Evolutionary conservation across 441 rosid species (phyloP).

Genomic region (Erodium texanum): DNA sequence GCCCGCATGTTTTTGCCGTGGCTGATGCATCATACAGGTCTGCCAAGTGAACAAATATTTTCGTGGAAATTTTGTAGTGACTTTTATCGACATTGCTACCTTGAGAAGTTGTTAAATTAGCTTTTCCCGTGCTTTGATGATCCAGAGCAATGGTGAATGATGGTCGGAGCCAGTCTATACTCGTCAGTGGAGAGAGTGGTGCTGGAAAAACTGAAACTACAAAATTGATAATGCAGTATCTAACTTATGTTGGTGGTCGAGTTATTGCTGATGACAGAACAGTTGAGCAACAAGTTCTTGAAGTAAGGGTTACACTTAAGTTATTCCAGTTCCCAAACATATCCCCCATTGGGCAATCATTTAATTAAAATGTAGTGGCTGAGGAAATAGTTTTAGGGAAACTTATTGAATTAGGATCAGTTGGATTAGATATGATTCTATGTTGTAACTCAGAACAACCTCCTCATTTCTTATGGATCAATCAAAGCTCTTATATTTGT

Average conservation of each 20-base stretch:
- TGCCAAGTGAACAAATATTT: not conserved
- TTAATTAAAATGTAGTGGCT: too few relatives aligned
- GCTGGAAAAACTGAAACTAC: conserved; percentile 82
- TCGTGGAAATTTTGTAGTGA: not conserved
- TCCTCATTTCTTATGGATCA: not conserved
- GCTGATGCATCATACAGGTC: conserved; percentile 74
- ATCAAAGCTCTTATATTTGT: not conserved
- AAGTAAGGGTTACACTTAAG: conserved; percentile 38
- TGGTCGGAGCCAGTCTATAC: conserved; percentile 54
- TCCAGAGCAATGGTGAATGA: conserved; percentile 62
- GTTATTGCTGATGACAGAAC: conserved; percentile 43
- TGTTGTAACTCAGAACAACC: too few relatives aligned
- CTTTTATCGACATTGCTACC: conserved; percentile 32
- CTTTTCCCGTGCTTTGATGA: conserved; percentile 10
- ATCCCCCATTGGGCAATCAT: too few relatives aligned
- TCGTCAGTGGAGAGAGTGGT: conserved; percentile 80
- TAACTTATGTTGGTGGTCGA: conserved; percentile 61
- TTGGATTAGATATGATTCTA: too few relatives aligned
- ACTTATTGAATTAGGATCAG: too few relatives aligned
- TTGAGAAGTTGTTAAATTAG: conserved; percentile 4
- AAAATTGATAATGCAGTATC: conserved; percentile 65
- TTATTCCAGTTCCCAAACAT: not conserved
- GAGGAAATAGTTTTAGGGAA: too few relatives aligned
- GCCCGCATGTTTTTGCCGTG: conserved; percentile 69
- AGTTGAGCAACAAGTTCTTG: conserved; percentile 71